These are phyloP conservation scores for Apostasia shenzhenica DNA, from an alignment of 106 monocot species.

Conservation along the genomic window DNA sequence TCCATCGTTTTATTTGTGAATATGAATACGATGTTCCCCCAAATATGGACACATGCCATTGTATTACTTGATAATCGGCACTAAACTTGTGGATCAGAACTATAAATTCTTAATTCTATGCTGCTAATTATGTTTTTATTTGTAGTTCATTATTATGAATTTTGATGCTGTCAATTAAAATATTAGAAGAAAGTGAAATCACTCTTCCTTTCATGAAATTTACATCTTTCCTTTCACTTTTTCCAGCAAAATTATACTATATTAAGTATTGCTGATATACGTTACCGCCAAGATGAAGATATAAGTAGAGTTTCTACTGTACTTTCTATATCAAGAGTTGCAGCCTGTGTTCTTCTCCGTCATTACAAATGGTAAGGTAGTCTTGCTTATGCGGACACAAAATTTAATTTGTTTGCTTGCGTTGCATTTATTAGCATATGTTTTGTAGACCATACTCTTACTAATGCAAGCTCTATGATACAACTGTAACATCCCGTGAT, in stretches of 20 bases:
- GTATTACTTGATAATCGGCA: no score
- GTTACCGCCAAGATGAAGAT: slow-evolving; percentile 48
- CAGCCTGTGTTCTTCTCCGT: slow-evolving; percentile 63
- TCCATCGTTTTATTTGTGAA: no score
- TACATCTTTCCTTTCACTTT: slow-evolving; percentile 2
- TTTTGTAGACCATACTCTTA: not conserved
- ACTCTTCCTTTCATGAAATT: not conserved
- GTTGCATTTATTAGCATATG: slow-evolving; percentile 1
- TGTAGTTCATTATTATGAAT: no score
- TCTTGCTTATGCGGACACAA: not conserved
- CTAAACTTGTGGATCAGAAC: no score
- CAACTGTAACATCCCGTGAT: no score
- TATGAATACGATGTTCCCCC: no score
- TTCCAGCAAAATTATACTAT: slow-evolving; percentile 62
- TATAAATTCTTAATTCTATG: no score
- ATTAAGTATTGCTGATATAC: slow-evolving; percentile 50
- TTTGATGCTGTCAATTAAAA: no score
- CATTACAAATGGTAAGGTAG: slow-evolving; percentile 59
- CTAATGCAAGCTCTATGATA: no score
- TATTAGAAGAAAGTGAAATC: no score
- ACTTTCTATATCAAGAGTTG: slow-evolving; percentile 53
- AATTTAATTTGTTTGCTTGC: not conserved
- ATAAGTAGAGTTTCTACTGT: slow-evolving; percentile 69
- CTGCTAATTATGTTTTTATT: no score
- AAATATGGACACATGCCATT: no score